Evolutionary conservation across 148 eudicot species (phyloP), one percentile per base, ranked within the genome.

Genomic region (Diospyros kaki): DNA sequence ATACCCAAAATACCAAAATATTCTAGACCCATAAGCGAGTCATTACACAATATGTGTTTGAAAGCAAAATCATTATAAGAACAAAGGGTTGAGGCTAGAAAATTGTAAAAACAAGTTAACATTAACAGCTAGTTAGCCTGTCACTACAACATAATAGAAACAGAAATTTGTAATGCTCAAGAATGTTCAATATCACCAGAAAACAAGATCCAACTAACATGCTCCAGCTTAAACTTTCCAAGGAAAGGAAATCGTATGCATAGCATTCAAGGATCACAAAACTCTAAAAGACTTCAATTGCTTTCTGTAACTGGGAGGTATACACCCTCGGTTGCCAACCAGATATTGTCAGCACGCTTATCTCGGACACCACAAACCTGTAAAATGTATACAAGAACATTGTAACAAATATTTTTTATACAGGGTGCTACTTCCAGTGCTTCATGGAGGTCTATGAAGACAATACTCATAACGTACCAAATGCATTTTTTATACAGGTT

Each of bases 311-410:
- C 43, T 54, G 95, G 96, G 71, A 90, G 87, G 79, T 87, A 90
- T 6, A 89, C 92, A 68, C 96, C 96, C 80, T 90, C 92, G 44
- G 87, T 87, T 38, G 96, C 96, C 79, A 87, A 72, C 96, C 96
- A 90, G 56, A 90, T 43, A 55, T 90, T 90, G 66, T 90, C 91
- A 9, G 89, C 78, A 18, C 85, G 81, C 77, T 90, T 88, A 14
- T 87, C 92, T 64, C 71, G 76, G 4, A 90, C 83, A 63, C 91
- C 96, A 71, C 96, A 90, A 76, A 90, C 96, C 96, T 90, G 85
- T 77, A 76, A 15, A 64, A 60, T 9, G 15, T 51, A 59, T 11
- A 44, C 58, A 45, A 45, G 7, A 17, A 9, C 56, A 6, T 54
- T 62, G 51, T 65, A 5, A 66, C 28, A 28, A 28, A 28, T 28